Evolutionary conservation across 495 filamentous ascomycete species (phyloP), one percentile per base, ranked within the genome.

Genomic region (Lepraria neglecta): DNA sequence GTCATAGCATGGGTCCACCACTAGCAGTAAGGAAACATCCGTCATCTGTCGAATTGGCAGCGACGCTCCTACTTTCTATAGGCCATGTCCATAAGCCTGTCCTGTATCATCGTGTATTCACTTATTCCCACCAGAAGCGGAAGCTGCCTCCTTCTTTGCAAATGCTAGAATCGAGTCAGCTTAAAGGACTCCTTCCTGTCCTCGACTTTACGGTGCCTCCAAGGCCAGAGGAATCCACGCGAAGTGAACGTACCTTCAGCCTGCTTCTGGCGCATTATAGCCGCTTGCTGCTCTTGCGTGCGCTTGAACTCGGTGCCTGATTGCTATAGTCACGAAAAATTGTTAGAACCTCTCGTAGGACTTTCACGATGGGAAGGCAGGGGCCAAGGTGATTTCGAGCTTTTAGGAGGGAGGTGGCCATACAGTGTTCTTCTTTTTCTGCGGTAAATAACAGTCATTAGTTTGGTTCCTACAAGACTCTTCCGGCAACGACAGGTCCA

Each of bases 221-320:
- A 17, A n/a, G 14, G 48, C 0, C 48, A n/a, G 28, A n/a, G 15
- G 6, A 6, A 52, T 33, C 48, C 12, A 31, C 1, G 14, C 0
- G 42, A 56, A 52, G 17, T 38, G 54, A n/a, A 56, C 68, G 56
- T 79, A 96, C 91, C 91, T 64, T 86, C 87, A 63, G 77, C 81
- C 75, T 97, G 92, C 81, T 97, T 97, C 74, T 87, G 82, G 43
- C 88, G 82, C 92, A 97, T 97, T 72, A 89, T 91, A 43, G 81
- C 79, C 24, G 92, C 91, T 54, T 82, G 82, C 43, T 81, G 75
- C 70, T 95, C 90, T 75, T 91, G 92, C 54, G 85, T 78, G 58
- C 82, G 82, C 64, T 80, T 77, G 71, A 85, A 85, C 71, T 94
- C 84, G 38, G 77, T 76, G 35, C 91, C 91, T 66, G 79, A 79